Conservation (phyloP, 2,329 filamentous ascomycete species). For the Tolypocladium paradoxum region DNA sequence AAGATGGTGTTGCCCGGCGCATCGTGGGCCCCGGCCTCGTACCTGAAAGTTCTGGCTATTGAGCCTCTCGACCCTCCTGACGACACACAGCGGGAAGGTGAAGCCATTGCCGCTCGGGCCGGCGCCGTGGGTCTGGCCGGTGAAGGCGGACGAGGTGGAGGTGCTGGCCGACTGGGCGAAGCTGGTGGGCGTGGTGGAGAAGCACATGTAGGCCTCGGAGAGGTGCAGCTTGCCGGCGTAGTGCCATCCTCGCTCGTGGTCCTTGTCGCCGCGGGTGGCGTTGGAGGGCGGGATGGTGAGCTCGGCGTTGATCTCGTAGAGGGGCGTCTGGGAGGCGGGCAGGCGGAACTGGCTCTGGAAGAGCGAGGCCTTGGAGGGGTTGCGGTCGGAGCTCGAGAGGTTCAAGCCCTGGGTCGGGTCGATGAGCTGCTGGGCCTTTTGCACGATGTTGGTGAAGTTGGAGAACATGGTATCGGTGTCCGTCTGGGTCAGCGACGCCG, state of each 20-base stretch:
- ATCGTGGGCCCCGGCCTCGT: conserved; percentile 6
- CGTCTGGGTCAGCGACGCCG: conserved; percentile 23
- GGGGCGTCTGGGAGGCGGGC: conserved; percentile 79
- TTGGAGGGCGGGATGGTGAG: conserved; percentile 73
- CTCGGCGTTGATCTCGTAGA: conserved; percentile 95
- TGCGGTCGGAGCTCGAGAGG: conserved; percentile 62
- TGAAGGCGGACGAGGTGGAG: conserved; percentile 72
- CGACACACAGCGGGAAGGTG: conserved; percentile 82
- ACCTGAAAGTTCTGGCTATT: conserved; percentile 82
- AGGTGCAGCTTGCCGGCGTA: conserved; percentile 90
- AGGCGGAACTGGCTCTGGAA: conserved; percentile 97
- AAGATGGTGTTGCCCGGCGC: not conserved
- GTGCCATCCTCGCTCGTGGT: conserved; percentile 66
- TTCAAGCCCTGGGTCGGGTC: conserved; percentile 73
- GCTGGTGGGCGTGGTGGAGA: conserved; percentile 85
- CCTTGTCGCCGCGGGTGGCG: conserved; percentile 58
- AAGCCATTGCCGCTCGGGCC: conserved; percentile 94
- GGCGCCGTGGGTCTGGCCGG: conserved; percentile 83
- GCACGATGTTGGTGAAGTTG: conserved; percentile 68
- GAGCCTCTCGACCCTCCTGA: conserved; percentile 81
- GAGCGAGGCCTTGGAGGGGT: conserved; percentile 81
- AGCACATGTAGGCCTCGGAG: conserved; percentile 91
- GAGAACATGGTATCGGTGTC: conserved; percentile 40
- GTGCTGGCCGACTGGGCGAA: conserved; percentile 73
- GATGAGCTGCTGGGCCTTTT: conserved; percentile 92